These are phyloP conservation scores for Phialophora verrucosa DNA, from an alignment of 2,329 filamentous ascomycete species.

Conservation along the genomic window DNA sequence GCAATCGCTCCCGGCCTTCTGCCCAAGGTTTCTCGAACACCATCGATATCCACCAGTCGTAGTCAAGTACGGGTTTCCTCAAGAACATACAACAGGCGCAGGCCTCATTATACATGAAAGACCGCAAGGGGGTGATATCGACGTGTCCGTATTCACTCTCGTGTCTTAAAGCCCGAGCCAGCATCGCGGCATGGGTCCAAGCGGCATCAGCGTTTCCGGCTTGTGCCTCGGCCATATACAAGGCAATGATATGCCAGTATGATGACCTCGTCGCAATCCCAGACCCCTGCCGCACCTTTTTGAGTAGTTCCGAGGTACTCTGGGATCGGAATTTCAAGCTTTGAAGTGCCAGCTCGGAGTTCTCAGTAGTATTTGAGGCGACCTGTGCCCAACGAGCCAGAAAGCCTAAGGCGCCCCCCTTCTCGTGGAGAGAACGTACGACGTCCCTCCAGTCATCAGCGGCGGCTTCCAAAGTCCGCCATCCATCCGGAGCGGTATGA, in stretches of 20 bases:
- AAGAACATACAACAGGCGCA: conserved; percentile 19
- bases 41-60: conserved; percentile 5
- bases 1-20: conserved; percentile 5
- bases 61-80: conserved; percentile 13
- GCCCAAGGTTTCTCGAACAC: conserved; percentile 12
- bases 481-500: conserved; percentile 9
- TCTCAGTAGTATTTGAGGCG: conserved; percentile 6
- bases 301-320: conserved; percentile 12
- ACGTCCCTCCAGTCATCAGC: conserved; percentile 16
- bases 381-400: conserved; percentile 15
- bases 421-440: conserved; percentile 11
- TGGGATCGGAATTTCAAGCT: conserved; percentile 10
- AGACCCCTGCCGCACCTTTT: conserved; percentile 4
- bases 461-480: conserved; percentile 14
- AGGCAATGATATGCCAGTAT: conserved; percentile 14
- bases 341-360: conserved; percentile 7
- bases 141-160: conserved; percentile 12
- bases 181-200: conserved; percentile 14
- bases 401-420: conserved; percentile 15
- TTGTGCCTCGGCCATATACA: conserved; percentile 20
- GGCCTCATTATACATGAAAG: conserved; percentile 22
- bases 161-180: conserved; percentile 11
- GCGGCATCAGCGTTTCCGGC: conserved; percentile 13
- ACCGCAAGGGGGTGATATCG: conserved; percentile 15
- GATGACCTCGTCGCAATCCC: conserved; percentile 5